phyloP scores from a whole-genome alignment of 208 protist species.

The Wallacemonas sp. region DNA sequence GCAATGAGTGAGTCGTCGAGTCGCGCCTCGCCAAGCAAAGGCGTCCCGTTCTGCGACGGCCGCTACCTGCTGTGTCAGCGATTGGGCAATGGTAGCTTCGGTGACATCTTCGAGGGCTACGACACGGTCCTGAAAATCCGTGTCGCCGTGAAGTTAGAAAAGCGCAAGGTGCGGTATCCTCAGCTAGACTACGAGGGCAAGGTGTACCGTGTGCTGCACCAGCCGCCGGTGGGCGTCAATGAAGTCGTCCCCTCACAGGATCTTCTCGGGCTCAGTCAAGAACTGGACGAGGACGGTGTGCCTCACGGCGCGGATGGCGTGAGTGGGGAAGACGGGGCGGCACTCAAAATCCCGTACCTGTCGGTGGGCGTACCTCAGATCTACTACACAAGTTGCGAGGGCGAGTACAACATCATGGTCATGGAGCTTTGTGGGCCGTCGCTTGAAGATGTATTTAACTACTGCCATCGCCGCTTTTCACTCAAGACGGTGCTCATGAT shows the following conservation, averaged over 20 bases:
- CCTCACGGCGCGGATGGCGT: not conserved
- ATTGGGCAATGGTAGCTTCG: slow-evolving; percentile 98
- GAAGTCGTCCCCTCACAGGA: slow-evolving; percentile 30
- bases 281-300: slow-evolving; percentile 6
- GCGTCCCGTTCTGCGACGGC: slow-evolving; percentile 54
- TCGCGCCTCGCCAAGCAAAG: slow-evolving; percentile 24
- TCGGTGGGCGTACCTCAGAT: slow-evolving; percentile 95
- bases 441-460: slow-evolving; percentile 91
- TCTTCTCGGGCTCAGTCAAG: slow-evolving; percentile 9
- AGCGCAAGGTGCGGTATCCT: slow-evolving; percentile 84
- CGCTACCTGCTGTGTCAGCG: slow-evolving; percentile 62
- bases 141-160: slow-evolving; percentile 92
- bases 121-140: slow-evolving; percentile 45
- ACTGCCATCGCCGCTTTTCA: slow-evolving; percentile 93
- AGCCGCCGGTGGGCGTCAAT: slow-evolving; percentile 40
- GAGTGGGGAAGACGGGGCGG: not conserved
- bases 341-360: slow-evolving; percentile 20
- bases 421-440: slow-evolving; percentile 92
- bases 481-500: slow-evolving; percentile 99
- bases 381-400: slow-evolving; percentile 95
- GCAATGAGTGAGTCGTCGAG: not conserved
- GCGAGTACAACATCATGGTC: slow-evolving; percentile 97
- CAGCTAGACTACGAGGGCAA: slow-evolving; percentile 98
- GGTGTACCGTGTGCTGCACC: slow-evolving; percentile 83
- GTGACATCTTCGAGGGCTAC: slow-evolving; percentile 97